Conservation (phyloP, 2,329 filamentous ascomycete genomes). For the Aureobasidium leucospermi region DNA sequence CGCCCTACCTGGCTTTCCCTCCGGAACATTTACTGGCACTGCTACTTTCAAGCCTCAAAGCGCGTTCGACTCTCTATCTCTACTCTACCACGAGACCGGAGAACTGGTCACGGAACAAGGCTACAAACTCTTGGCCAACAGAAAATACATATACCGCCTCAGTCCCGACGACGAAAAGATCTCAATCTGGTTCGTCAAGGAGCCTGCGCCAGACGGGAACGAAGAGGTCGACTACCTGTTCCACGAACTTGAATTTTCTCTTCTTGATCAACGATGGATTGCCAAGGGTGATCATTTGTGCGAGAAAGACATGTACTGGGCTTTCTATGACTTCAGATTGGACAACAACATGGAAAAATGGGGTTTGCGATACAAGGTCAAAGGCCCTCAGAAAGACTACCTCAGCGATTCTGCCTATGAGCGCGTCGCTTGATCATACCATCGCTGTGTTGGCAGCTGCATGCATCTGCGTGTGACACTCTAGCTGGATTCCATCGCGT, state of each 20-base stretch:
- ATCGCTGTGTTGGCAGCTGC: neutral
- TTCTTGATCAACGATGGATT: slow-evolving; percentile 40
- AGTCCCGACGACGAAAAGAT: slow-evolving; percentile 54
- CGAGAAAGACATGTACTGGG: slow-evolving; percentile 63
- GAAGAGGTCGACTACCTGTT: slow-evolving; percentile 63
- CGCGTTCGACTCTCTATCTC: slow-evolving; percentile 19
- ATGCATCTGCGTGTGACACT: neutral
- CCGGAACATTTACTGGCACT: slow-evolving; percentile 29
- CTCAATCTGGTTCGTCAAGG: slow-evolving; percentile 68
- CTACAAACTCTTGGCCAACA: slow-evolving; percentile 50
- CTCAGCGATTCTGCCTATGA: slow-evolving; percentile 31
- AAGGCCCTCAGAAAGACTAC: slow-evolving; percentile 32
- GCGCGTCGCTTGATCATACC: slow-evolving; percentile 3
- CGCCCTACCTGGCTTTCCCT: slow-evolving; percentile 27
- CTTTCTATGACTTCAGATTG: slow-evolving; percentile 57
- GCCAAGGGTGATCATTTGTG: slow-evolving; percentile 65
- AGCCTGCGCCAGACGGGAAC: slow-evolving; percentile 43
- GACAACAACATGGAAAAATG: slow-evolving; percentile 26
- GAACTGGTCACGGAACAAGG: slow-evolving; percentile 31
- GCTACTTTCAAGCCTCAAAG: slow-evolving; percentile 28
- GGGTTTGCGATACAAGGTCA: slow-evolving; percentile 30
- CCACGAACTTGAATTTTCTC: slow-evolving; percentile 60
- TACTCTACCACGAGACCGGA: slow-evolving; percentile 29
- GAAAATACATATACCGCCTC: slow-evolving; percentile 69
- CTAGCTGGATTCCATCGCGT: neutral